phyloP scores from a whole-genome alignment of 2,329 filamentous ascomycete genomes.

The Stylonectria norvegica region DNA sequence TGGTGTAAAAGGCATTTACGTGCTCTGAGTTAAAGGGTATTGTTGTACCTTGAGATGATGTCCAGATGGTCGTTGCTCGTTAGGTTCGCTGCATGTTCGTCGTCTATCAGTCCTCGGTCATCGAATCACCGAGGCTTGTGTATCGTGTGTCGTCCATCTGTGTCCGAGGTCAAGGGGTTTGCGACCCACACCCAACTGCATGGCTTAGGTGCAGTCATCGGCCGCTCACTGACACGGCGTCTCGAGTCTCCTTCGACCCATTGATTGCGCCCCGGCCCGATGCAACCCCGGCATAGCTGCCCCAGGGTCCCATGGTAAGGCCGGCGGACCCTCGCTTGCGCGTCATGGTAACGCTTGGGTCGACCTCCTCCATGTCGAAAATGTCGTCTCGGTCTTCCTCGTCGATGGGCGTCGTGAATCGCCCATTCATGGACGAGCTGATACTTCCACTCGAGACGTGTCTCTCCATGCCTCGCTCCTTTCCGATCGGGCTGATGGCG shows the following conservation, averaged over 20 bases:
- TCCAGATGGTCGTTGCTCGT: constrained; percentile 22
- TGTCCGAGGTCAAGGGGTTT: no score
- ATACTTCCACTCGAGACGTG: constrained; percentile 60
- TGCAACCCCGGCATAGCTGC: constrained; percentile 40
- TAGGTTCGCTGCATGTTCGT: constrained; percentile 16
- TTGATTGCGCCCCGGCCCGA: constrained; percentile 28
- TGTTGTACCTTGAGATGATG: constrained; percentile 10
- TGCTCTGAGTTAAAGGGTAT: constrained; percentile 14
- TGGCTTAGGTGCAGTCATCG: constrained; percentile 23
- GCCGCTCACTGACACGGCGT: constrained; percentile 30
- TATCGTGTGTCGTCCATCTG: no score
- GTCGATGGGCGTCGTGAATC: constrained; percentile 63
- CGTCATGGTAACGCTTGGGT: constrained; percentile 43
- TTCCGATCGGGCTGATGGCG: constrained; percentile 40
- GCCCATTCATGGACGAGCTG: constrained; percentile 50
- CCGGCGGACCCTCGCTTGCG: constrained; percentile 50
- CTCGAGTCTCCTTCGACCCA: constrained; percentile 28
- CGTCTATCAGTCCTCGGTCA: constrained; percentile 17
- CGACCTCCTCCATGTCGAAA: constrained; percentile 60
- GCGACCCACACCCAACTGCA: no score
- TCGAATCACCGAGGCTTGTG: constrained; percentile 1
- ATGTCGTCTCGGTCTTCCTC: constrained; percentile 62
- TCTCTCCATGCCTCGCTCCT: constrained; percentile 48
- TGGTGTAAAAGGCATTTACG: constrained; percentile 7
- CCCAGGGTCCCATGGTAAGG: constrained; percentile 36